phyloP scores from a whole-genome alignment of 192 early-diverging fungal species.

The Rhizophagus sp. region DNA sequence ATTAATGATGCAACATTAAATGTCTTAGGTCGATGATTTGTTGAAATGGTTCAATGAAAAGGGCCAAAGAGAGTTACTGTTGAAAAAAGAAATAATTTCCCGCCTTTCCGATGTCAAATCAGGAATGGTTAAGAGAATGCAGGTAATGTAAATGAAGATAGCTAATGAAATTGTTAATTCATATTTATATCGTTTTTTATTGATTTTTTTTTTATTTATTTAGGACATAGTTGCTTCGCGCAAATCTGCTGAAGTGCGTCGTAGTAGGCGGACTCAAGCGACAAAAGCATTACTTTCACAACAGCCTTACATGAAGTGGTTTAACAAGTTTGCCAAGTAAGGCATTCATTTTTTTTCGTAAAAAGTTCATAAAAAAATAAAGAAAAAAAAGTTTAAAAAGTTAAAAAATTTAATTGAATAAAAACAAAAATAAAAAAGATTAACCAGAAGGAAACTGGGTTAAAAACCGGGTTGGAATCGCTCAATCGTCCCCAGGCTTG shows the following conservation, averaged over 20 bases:
- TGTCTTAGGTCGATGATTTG: slow-evolving; percentile 64
- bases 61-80: slow-evolving; percentile 70
- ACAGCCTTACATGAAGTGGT: slow-evolving; percentile 29
- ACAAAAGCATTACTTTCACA: slow-evolving; percentile 5
- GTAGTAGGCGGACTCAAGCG: slow-evolving; percentile 18
- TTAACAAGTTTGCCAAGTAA: slow-evolving; percentile 26
- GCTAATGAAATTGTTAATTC: not conserved
- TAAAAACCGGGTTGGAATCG: not conserved
- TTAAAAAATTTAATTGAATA: not conserved
- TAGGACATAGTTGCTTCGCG: slow-evolving; percentile 16
- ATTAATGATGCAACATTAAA: not conserved
- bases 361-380: not conserved
- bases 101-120: slow-evolving; percentile 41
- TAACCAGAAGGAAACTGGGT: not conserved
- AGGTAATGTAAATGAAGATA: slow-evolving; percentile 31
- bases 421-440: not conserved
- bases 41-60: slow-evolving; percentile 75
- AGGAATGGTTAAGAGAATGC: slow-evolving; percentile 60
- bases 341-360: not conserved
- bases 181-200: too few relatives aligned
- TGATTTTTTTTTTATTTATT: not conserved
- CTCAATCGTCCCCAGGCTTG: not conserved
- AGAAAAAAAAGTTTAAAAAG: not conserved
- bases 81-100: slow-evolving; percentile 61
- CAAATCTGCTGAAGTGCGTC: not conserved